Percentiles rank a stretch among this genome's conserved stretches.
Evolutionary conservation across 1,139 yeast genomes (phyloP).

Genomic region (Sugiyamaella xylanicola): DNA sequence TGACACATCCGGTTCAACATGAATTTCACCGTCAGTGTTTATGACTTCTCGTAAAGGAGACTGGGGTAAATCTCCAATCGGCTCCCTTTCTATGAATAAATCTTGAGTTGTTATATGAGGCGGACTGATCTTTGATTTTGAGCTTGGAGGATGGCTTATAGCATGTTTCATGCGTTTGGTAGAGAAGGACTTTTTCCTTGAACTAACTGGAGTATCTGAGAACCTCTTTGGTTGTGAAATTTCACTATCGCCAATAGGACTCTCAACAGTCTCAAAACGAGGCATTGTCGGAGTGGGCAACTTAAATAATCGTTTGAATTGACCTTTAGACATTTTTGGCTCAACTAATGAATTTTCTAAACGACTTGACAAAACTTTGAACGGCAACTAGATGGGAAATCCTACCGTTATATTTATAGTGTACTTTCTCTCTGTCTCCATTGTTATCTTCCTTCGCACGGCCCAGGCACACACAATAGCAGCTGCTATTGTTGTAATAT

Average conservation of each 20-base stretch:
- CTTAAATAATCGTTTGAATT: slow-evolving; percentile 10
- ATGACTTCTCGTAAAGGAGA: slow-evolving; percentile 13
- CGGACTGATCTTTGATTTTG: neutral
- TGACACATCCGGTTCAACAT: neutral
- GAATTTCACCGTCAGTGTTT: neutral
- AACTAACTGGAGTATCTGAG: slow-evolving; percentile 1
- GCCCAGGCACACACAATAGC: too few relatives aligned
- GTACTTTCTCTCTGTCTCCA: too few relatives aligned
- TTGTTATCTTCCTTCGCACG: too few relatives aligned
- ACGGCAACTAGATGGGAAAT: too few relatives aligned
- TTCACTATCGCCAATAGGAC: neutral
- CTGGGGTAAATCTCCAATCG: slow-evolving; percentile 5
- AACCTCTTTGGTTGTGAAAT: neutral
- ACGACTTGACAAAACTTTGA: too few relatives aligned
- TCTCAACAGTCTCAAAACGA: slow-evolving; percentile 7
- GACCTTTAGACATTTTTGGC: slow-evolving; percentile 11
- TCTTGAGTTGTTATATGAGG: slow-evolving; percentile 4
- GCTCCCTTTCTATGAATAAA: slow-evolving; percentile 10
- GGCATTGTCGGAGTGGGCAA: slow-evolving; percentile 1
- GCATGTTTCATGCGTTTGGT: neutral
- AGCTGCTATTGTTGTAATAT: neutral
- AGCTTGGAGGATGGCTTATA: slow-evolving; percentile 13
- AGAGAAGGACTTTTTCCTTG: neutral
- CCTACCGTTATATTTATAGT: too few relatives aligned
- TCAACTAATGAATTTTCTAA: too few relatives aligned